phyloP scores from a whole-genome alignment of 2,329 filamentous ascomycete species.

The Phoma sp. region DNA sequence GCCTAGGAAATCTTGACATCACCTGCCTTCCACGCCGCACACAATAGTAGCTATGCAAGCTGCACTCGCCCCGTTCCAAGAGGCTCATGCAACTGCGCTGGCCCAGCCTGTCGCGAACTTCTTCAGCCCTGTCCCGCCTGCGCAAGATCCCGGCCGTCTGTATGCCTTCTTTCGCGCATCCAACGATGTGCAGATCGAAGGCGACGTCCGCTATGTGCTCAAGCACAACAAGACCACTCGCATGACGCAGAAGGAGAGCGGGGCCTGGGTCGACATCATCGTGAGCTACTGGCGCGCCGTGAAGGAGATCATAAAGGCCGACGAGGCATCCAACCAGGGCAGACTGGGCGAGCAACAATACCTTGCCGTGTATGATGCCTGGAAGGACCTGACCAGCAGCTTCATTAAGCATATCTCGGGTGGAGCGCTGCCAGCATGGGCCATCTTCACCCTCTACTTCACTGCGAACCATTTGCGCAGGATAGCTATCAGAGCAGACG shows the following conservation, averaged over 20 bases:
- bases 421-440: constrained; percentile 83
- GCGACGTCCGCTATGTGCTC: constrained; percentile 73
- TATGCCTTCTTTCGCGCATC: constrained; percentile 74
- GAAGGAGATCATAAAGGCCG: constrained; percentile 72
- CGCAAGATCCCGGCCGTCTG: constrained; percentile 68
- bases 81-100: constrained; percentile 68
- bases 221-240: constrained; percentile 66
- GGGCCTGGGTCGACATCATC: constrained; percentile 88
- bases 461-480: constrained; percentile 84
- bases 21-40: constrained; percentile 5
- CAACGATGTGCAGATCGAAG: constrained; percentile 68
- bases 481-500: constrained; percentile 91
- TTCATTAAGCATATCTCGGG: constrained; percentile 83
- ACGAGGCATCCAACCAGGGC: constrained; percentile 59
- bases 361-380: constrained; percentile 82
- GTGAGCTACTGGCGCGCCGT: constrained; percentile 82
- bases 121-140: constrained; percentile 72
- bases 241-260: constrained; percentile 70
- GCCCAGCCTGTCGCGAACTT: constrained; percentile 78
- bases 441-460: constrained; percentile 86
- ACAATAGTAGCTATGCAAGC: constrained; percentile 65
- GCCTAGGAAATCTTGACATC: background rate
- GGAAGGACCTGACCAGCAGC: constrained; percentile 81
- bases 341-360: constrained; percentile 65
- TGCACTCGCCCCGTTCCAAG: constrained; percentile 75